Percentiles rank a stretch among this genome's conserved stretches.
These are phyloP conservation scores for Bothia castanella DNA, from an alignment of 1,284 basidiomycete species.

Conservation along the genomic window DNA sequence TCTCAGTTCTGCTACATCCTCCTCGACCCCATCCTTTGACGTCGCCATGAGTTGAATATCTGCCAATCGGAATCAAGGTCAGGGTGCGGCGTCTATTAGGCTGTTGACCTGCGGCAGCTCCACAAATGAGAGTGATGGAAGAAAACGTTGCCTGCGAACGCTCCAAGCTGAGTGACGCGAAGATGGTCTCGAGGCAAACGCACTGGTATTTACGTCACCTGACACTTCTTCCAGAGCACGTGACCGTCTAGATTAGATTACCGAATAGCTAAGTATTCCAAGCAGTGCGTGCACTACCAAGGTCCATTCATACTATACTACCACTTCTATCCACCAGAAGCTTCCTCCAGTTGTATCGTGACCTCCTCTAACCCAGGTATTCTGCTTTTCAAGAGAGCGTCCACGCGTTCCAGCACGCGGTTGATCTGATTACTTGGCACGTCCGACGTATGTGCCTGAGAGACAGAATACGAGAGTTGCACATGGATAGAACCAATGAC, in stretches of 20 bases:
- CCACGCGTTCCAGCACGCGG: constrained; percentile 70
- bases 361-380: constrained; percentile 83
- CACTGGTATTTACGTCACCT: not conserved
- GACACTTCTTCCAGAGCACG: not conserved
- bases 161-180: not conserved
- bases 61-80: not conserved
- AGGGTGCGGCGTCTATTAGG: not conserved
- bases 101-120: not conserved
- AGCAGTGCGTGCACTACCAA: constrained; percentile 9
- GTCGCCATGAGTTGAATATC: constrained; percentile 14
- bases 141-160: no score
- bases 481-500: constrained; percentile 90
- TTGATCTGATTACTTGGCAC: constrained; percentile 57
- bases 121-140: not conserved
- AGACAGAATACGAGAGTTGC: constrained; percentile 55
- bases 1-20: constrained; percentile 32
- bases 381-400: constrained; percentile 61
- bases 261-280: constrained; percentile 15
- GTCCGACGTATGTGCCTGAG: constrained; percentile 43
- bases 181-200: no score
- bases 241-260: constrained; percentile 16
- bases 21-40: constrained; percentile 15
- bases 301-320: constrained; percentile 7
- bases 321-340: constrained; percentile 9
- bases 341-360: constrained; percentile 76